Percentiles rank a stretch among this genome's conserved stretches.
phyloP scores from a whole-genome alignment of 2,329 filamentous ascomycete species.

The Knoxdaviesia proteae region DNA sequence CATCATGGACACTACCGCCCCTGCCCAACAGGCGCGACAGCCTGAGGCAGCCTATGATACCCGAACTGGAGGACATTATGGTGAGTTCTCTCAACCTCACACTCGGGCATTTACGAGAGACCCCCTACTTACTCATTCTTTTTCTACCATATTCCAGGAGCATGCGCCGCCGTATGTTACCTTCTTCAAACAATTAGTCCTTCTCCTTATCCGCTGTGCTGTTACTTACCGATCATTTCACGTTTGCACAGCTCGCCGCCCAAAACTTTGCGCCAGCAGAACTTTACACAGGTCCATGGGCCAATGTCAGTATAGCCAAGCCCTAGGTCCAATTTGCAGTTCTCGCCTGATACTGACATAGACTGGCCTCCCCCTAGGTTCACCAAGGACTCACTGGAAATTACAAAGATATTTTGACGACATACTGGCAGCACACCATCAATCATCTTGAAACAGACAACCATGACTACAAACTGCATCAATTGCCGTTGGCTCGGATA shows the following conservation, averaged over 20 bases:
- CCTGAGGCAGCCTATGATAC: constrained; percentile 48
- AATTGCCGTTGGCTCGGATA: constrained; percentile 89
- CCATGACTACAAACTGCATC: constrained; percentile 97
- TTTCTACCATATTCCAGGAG: constrained; percentile 15
- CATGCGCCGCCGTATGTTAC: constrained; percentile 21
- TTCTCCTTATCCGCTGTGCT: neutral
- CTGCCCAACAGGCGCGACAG: constrained; percentile 31
- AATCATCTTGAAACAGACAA: constrained; percentile 84
- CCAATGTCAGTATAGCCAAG: constrained; percentile 45
- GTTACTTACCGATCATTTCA: constrained; percentile 3
- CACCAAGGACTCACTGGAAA: constrained; percentile 84
- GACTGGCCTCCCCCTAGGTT: constrained; percentile 32
- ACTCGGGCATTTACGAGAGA: neutral
- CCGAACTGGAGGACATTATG: constrained; percentile 56
- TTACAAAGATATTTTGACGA: constrained; percentile 93
- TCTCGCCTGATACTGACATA: neutral
- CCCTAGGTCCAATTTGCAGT: no score
- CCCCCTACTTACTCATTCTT: neutral
- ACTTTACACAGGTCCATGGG: constrained; percentile 85
- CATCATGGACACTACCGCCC: neutral
- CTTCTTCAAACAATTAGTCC: constrained; percentile 1
- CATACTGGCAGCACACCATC: constrained; percentile 98
- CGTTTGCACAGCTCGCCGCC: constrained; percentile 45
- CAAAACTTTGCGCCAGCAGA: constrained; percentile 83
- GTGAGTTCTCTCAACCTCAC: constrained; percentile 19